Evolutionary conservation across 306 rosid genomes (phyloP).

Genomic region (Cucurbita ficifolia): DNA sequence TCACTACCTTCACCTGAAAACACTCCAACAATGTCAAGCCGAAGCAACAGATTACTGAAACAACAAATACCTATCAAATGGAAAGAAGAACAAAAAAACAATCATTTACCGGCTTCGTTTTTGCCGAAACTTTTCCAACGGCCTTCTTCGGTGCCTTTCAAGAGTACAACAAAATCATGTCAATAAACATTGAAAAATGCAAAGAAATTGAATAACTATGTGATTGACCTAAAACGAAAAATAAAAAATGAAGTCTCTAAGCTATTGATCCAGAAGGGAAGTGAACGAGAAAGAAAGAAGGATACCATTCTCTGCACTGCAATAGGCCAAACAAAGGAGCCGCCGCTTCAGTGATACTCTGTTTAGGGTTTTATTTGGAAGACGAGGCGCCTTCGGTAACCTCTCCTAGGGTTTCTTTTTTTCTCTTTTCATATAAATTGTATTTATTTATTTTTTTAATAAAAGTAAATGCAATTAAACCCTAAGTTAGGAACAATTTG

Average conservation of each 20-base stretch:
- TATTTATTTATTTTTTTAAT: no score
- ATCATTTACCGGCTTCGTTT: constrained; percentile 19
- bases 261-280: background rate
- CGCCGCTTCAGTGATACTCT: background rate
- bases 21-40: background rate
- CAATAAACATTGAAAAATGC: background rate
- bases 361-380: background rate
- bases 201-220: background rate
- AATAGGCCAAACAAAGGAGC: background rate
- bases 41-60: background rate
- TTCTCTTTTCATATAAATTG: no score
- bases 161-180: background rate
- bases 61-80: background rate
- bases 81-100: background rate
- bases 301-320: background rate
- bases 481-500: no score
- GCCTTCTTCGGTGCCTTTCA: constrained; percentile 31
- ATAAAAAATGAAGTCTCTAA: background rate
- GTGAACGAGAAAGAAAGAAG: background rate
- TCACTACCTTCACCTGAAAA: constrained; percentile 26
- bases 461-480: no score
- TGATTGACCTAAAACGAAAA: background rate
- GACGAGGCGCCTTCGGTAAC: background rate
- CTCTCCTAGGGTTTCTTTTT: background rate
- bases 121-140: constrained; percentile 18